Evolutionary conservation across 176 grass and related monocot genomes (phyloP), one percentile per base, ranked within the genome.

Genomic region (Chloris gayana): DNA sequence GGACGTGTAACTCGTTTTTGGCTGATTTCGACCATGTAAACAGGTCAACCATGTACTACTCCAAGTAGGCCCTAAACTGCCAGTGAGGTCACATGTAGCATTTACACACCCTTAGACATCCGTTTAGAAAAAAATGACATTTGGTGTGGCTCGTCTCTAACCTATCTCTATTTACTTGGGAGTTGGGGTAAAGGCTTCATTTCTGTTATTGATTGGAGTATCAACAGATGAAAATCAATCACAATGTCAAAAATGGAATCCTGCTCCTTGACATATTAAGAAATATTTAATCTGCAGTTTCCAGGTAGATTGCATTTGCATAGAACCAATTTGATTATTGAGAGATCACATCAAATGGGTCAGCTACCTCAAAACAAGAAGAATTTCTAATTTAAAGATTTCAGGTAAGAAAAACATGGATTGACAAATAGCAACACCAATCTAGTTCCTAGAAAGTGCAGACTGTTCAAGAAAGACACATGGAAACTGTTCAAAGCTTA

Each of bases 241-340:
- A 49, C 2, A 74, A 45, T 17, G 21, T 18, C 19, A n/a, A 15
- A 80, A 68, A 79, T 13, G n/a, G 26, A 53, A 56, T 54, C 60
- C 57, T 24, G 39, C 21, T 8, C 8, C 14, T 37, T 17, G 39
- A 88, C 42, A 56, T 37, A 60, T 44, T 34, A 82, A 9, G 24
- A 49, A 80, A 75, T 61, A 30, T 53, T 13, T 61, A 59, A 80
- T 41, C 41, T 69, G 42, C 32, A 69, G 14, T 38, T 44, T 58
- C 22, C 32, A 42, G 32, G 22, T 71, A 41, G 19, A 31, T 11
- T 30, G 17, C 37, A 39, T 24, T 37, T 37, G 35, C 35, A 5
- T 37, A 47, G 78, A 78, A 70, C 32, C 54, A 73, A 79, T 85
- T 32, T 19, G 78, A 21, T 30, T 72, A 27, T 72, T n/a, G 1